These are phyloP conservation scores for Mucor velutinosus DNA, from an alignment of 371 early-diverging fungal genomes.

Conservation along the genomic window DNA sequence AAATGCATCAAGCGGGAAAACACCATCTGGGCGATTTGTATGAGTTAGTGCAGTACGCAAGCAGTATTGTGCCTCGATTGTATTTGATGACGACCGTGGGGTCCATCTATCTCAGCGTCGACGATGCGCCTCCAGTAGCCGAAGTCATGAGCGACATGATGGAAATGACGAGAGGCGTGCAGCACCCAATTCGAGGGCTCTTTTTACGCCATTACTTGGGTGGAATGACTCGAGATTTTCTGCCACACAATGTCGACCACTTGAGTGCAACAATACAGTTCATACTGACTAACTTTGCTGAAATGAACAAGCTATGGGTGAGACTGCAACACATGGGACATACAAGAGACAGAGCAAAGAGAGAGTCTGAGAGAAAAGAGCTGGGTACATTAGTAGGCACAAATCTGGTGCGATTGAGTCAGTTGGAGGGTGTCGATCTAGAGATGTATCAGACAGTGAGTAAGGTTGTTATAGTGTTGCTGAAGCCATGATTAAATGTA, in stretches of 20 bases:
- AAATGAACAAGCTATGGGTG: constrained; percentile 99
- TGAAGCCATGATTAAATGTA: background rate
- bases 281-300: constrained; percentile 93
- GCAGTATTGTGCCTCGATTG: constrained; percentile 91
- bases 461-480: background rate
- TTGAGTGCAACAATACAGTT: constrained; percentile 71
- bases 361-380: constrained; percentile 94
- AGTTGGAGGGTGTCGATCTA: constrained; percentile 86
- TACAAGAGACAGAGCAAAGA: constrained; percentile 87
- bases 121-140: constrained; percentile 85
- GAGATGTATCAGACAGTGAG: constrained; percentile 74
- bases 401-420: constrained; percentile 93
- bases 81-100: constrained; percentile 98
- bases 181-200: constrained; percentile 94
- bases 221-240: constrained; percentile 87
- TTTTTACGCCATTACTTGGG: constrained; percentile 92
- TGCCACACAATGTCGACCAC: constrained; percentile 47
- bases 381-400: constrained; percentile 93
- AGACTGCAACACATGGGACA: constrained; percentile 96
- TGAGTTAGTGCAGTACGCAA: constrained; percentile 95
- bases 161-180: constrained; percentile 96
- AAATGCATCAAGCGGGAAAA: constrained; percentile 77
- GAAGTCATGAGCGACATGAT: constrained; percentile 96
- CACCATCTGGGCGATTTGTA: constrained; percentile 94
- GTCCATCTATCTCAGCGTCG: constrained; percentile 85